Conservation (phyloP, 768 basidiomycete genomes). For the Coprinopsis cinerea region DNA sequence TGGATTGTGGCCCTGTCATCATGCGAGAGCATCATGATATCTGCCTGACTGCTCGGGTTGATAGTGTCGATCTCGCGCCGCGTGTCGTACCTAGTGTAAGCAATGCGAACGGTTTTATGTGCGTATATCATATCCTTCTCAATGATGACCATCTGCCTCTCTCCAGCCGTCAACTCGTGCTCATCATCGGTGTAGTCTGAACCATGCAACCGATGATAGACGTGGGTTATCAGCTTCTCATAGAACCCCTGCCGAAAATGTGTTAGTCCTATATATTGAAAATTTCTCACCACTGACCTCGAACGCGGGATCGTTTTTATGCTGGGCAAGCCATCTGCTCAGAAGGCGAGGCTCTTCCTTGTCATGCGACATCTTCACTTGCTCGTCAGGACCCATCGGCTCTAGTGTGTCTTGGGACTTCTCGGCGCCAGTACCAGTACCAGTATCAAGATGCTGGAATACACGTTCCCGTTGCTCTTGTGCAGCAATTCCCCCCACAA, state of each 20-base stretch:
- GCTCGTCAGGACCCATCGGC: slow-evolving; percentile 13
- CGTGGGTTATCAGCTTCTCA: slow-evolving; percentile 22
- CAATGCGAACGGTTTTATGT: slow-evolving; percentile 27
- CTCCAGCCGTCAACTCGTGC: slow-evolving; percentile 14
- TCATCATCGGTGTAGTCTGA: slow-evolving; percentile 21
- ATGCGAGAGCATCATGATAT: slow-evolving; percentile 27
- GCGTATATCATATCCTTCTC: slow-evolving; percentile 17
- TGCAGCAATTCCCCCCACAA: slow-evolving; percentile 17
- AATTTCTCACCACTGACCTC: slow-evolving; percentile 15
- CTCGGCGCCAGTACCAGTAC: not conserved
- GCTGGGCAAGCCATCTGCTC: slow-evolving; percentile 11
- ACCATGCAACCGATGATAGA: slow-evolving; percentile 21
- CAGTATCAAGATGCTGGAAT: slow-evolving; percentile 2
- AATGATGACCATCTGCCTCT: slow-evolving; percentile 12
- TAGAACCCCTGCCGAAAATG: slow-evolving; percentile 21
- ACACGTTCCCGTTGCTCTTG: slow-evolving; percentile 12
- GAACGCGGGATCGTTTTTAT: slow-evolving; percentile 22
- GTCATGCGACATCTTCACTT: slow-evolving; percentile 13
- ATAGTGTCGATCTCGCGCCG: slow-evolving; percentile 33
- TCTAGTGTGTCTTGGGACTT: not conserved
- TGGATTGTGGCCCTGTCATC: slow-evolving; percentile 11
- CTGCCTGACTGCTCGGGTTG: slow-evolving; percentile 25
- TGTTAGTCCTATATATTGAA: not conserved
- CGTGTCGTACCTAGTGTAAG: slow-evolving; percentile 39
- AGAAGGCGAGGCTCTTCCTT: not conserved